phyloP scores from a whole-genome alignment of 768 basidiomycete genomes.

The Mycena metata region DNA sequence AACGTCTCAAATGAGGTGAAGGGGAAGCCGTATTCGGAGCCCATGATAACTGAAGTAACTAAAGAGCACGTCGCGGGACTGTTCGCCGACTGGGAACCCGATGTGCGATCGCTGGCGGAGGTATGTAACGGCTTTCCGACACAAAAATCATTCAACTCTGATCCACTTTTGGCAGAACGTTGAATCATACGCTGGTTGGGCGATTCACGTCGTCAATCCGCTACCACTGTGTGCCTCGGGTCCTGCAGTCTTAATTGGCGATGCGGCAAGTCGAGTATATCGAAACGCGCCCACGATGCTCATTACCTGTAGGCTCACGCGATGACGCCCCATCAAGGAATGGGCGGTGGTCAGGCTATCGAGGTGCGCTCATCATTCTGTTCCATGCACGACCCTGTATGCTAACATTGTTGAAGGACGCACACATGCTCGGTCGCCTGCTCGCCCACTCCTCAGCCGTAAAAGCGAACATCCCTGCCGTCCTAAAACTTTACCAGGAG shows the following conservation, averaged over 20 bases:
- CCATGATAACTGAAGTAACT: constrained; percentile 39
- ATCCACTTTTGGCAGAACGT: constrained; percentile 42
- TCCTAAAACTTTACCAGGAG: no score
- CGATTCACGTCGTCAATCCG: constrained; percentile 52
- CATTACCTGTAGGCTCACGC: constrained; percentile 22
- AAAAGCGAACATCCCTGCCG: no score
- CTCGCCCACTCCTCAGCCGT: no score
- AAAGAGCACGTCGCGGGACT: constrained; percentile 33
- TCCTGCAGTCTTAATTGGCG: constrained; percentile 9
- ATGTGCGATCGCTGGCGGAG: constrained; percentile 37
- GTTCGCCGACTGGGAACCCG: constrained; percentile 42
- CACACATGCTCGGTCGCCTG: no score
- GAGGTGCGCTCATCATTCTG: no score
- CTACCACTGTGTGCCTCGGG: constrained; percentile 44
- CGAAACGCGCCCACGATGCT: no score
- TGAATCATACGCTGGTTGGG: constrained; percentile 52
- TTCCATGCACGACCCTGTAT: no score
- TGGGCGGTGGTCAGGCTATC: constrained; percentile 25
- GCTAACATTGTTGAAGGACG: no score
- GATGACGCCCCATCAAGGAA: constrained; percentile 28
- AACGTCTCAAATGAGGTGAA: no score
- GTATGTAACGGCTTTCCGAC: constrained; percentile 10
- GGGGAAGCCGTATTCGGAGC: constrained; percentile 36
- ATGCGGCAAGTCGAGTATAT: constrained; percentile 30
- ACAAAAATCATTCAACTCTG: neutral